These are phyloP conservation scores for Populus nigra DNA, from an alignment of 345 rosid species.

Conservation along the genomic window DNA sequence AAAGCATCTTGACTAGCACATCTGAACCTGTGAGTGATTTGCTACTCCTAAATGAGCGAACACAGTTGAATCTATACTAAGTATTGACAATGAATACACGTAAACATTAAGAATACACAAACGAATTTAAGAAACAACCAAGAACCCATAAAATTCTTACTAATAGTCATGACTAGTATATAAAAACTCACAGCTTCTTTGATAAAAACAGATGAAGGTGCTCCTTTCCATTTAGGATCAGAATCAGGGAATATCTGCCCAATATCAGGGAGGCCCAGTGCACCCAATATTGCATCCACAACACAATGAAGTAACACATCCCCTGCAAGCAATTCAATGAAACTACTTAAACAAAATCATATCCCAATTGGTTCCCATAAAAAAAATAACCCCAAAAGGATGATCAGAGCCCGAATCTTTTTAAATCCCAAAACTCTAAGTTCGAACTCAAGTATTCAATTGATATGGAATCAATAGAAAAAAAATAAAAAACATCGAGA, in stretches of 20 bases:
- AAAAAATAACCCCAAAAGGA: background rate
- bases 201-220: slow-evolving; percentile 81
- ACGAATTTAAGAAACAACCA: background rate
- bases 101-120: background rate
- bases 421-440: background rate
- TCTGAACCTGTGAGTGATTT: background rate
- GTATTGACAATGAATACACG: background rate
- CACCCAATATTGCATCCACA: slow-evolving; percentile 96
- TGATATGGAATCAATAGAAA: background rate
- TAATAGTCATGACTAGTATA: background rate
- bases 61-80: background rate
- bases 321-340: slow-evolving; percentile 44
- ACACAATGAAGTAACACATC: slow-evolving; percentile 98
- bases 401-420: background rate
- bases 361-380: background rate
- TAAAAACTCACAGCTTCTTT: slow-evolving; percentile 87
- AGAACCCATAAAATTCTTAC: background rate
- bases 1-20: background rate
- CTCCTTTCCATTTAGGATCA: slow-evolving; percentile 98
- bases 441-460: background rate
- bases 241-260: slow-evolving; percentile 94
- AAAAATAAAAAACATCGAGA: background rate
- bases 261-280: slow-evolving; percentile 94
- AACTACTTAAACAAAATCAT: background rate
- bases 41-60: background rate